phyloP scores from a whole-genome alignment of 805 yeast genomes.

The Ogataea wickerhamii region DNA sequence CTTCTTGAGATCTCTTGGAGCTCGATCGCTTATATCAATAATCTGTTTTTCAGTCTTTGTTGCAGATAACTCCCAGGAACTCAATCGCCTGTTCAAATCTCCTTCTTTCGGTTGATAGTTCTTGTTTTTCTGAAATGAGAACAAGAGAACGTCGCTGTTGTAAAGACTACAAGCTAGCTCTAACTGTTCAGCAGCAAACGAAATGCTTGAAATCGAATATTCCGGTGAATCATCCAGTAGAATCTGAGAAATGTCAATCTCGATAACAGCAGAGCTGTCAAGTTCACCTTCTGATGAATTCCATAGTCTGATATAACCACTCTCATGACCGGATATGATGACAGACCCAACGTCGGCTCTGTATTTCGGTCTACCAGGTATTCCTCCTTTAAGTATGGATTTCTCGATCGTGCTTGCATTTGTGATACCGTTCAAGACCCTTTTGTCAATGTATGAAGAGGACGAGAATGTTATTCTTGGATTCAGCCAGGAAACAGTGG shows the following conservation, averaged over 20 bases:
- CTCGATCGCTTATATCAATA: slow-evolving; percentile 50
- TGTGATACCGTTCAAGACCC: slow-evolving; percentile 27
- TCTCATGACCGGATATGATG: slow-evolving; percentile 80
- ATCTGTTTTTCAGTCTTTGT: slow-evolving; percentile 27
- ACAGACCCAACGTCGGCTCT: slow-evolving; percentile 53
- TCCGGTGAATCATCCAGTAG: slow-evolving; percentile 41
- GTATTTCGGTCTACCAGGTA: slow-evolving; percentile 50
- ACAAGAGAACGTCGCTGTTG: slow-evolving; percentile 71
- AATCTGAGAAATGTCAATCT: slow-evolving; percentile 51
- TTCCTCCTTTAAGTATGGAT: slow-evolving; percentile 73
- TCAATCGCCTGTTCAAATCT: slow-evolving; percentile 22
- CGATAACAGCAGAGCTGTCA: slow-evolving; percentile 55
- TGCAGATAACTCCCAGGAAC: slow-evolving; percentile 30
- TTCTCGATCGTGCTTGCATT: slow-evolving; percentile 53
- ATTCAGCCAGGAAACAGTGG: slow-evolving; percentile 72
- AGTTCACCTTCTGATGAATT: slow-evolving; percentile 78
- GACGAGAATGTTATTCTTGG: slow-evolving; percentile 61
- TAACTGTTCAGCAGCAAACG: slow-evolving; percentile 74
- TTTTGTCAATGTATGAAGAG: slow-evolving; percentile 41
- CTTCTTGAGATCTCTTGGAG: slow-evolving; percentile 46
- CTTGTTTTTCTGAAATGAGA: slow-evolving; percentile 61
- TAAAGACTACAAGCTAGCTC: slow-evolving; percentile 68
- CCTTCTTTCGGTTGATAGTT: slow-evolving; percentile 36
- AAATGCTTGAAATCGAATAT: slow-evolving; percentile 50
- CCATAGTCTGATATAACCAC: slow-evolving; percentile 79